Evolutionary conservation across 768 basidiomycete genomes (phyloP), one percentile per base, ranked within the genome.

Genomic region (Serendipita indica): DNA sequence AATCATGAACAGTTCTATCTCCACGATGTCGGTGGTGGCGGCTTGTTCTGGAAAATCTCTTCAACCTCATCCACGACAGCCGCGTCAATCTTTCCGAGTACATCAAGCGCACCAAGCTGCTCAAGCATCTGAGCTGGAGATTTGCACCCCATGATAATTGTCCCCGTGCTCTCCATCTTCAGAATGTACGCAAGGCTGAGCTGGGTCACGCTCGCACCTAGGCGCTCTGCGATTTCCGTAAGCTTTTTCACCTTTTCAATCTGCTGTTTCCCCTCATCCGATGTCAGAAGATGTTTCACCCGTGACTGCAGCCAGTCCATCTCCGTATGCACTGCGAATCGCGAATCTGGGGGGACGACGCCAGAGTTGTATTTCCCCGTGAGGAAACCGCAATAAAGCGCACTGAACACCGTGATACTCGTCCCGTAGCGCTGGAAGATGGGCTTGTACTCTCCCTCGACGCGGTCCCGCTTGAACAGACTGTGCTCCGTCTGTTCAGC

Each of bases 291-390:
- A n/a, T n/a, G n/a, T 13, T 45, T 61, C 27, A 62, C 58, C 0
- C 60, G 58, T 16, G 60, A 59, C 41, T 64, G 60, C 56, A 64
- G 61, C 33, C 60, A 60, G 6, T 58, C 61, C 18, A 46, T 7
- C 28, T 73, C 72, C 30, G 69, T 64, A 63, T 83, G 79, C 60
- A 71, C 79, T 28, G 77, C 79, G 68, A 82, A 82, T 30, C 89
- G 82, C 0, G 86, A 87, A 57, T 77, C 82, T 5, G 76, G 69
- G 1, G 89, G 89, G n/a, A n/a, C n/a, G 65, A 90, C 75, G 25
- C 86, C 84, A 60, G 84, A 73, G 70, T 87, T 86, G 71, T 84
- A 83, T 81, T 89, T 88, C 56, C 87, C 88, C 12, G 86, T 89
- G 25, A 89, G 75, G 46, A 89, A 63, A 54, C 88, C 89, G 20